A percentile compares a stretch with the other conserved stretches of the same genome.
phyloP scores from a whole-genome alignment of 352 stramenopile species.

The Globisporangium recalcitrans region DNA sequence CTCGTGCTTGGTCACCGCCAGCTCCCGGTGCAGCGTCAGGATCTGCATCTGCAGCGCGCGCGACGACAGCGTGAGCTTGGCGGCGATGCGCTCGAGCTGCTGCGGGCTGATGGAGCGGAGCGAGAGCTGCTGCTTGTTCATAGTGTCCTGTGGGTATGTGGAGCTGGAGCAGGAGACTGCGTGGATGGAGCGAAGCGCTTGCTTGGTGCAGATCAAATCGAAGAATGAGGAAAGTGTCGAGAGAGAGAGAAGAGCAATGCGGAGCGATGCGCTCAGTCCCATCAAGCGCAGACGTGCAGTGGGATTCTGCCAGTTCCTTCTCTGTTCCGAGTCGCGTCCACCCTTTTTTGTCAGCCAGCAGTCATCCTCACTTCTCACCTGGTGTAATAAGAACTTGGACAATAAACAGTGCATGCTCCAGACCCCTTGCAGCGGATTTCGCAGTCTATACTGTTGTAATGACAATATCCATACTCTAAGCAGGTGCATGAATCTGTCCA shows the following conservation, averaged over 20 bases:
- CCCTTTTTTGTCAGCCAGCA: not conserved
- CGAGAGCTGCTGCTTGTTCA: constrained; percentile 5
- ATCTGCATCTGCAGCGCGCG: constrained; percentile 39
- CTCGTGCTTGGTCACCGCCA: constrained; percentile 29
- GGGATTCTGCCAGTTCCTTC: not conserved
- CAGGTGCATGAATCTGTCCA: too few relatives aligned
- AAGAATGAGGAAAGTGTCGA: constrained; percentile 9
- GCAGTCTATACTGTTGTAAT: too few relatives aligned
- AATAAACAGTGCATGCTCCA: not conserved
- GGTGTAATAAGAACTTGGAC: not conserved
- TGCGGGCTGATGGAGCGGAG: constrained; percentile 8
- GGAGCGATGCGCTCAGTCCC: not conserved
- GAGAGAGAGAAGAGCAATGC: not conserved
- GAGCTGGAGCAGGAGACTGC: not conserved
- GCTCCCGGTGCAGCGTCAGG: constrained; percentile 26
- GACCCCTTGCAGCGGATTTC: too few relatives aligned
- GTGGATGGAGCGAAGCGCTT: not conserved
- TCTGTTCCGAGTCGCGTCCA: not conserved
- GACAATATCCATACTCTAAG: too few relatives aligned
- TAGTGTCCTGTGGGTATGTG: not conserved
- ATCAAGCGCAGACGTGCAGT: not conserved
- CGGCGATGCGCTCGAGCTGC: constrained; percentile 44
- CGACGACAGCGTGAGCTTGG: constrained; percentile 45
- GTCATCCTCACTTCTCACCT: not conserved
- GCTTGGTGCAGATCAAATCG: not conserved